Evolutionary conservation across 2,329 filamentous ascomycete genomes (phyloP), one percentile per base, ranked within the genome.

Genomic region (Hypoxylon sp.): DNA sequence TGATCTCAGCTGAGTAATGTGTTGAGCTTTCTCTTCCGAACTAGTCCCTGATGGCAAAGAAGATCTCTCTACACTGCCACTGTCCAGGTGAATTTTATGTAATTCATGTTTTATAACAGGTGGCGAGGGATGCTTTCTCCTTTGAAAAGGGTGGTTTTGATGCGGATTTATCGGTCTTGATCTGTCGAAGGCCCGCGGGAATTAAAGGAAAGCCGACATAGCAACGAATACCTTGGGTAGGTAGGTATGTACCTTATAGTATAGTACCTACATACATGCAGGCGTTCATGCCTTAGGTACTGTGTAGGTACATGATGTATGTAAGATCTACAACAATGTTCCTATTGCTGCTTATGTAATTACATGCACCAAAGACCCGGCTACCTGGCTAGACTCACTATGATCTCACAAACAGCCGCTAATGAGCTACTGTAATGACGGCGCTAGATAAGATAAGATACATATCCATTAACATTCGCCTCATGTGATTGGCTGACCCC

Each of bases 21-120:
- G 26, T 54, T 39, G 13, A 46, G 22, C 42, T 31, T 35, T 62
- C 54, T 67, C 55, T 57, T 70, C 56, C 50, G 35, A 35, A 14
- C 13, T 13, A 56, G 54, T 31, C 48, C 48, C 17, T 35, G 3
- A 26, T n/a, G 31, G 59, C 63, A 75, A 74, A 75, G 72, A 71
- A 72, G 65, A 65, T 54, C 6, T 26, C 11, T 33, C n/a, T 24
- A 26, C 9, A 44, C 70, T 57, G 67, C 63, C 69, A 70, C 67
- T 53, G 48, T 44, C 59, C 33, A 46, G 24, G 22, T 46, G 26
- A 56, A 56, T 24, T n/a, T n/a, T 53, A 48, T 51, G 65, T 65
- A 63, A 52, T 53, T 31, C 55, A 24, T 19, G 39, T 37, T 9
- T 11, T 44, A 46, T 62, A 55, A 55, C 46, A 31, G 47, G 53